These are phyloP conservation scores for Coniosporium apollinis DNA, from an alignment of 495 filamentous ascomycete species.

Conservation along the genomic window DNA sequence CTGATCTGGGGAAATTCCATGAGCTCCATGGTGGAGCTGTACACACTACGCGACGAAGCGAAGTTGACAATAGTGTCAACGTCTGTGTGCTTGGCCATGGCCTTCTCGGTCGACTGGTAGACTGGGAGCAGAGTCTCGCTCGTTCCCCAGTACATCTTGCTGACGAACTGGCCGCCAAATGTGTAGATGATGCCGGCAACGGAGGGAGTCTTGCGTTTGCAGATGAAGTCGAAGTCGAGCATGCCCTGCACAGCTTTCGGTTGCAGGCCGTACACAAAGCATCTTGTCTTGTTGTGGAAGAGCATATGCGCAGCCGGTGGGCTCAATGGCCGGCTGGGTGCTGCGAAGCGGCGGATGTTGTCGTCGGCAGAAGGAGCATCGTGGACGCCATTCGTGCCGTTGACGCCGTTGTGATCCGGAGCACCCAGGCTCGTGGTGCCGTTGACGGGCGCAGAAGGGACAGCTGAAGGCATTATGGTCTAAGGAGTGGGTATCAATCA, in stretches of 20 bases:
- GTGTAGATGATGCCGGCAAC: conserved; percentile 99
- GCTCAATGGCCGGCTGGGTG: conserved; percentile 82
- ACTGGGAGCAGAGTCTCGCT: conserved; percentile 97
- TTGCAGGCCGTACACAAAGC: conserved; percentile 98
- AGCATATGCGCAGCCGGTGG: conserved; percentile 69
- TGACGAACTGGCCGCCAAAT: conserved; percentile 98
- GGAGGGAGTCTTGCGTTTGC: conserved; percentile 90
- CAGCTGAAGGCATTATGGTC: conserved; percentile 29
- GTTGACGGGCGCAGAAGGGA: conserved; percentile 18
- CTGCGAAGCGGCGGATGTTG: conserved; percentile 91
- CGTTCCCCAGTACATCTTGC: conserved; percentile 99
- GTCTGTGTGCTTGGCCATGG: conserved; percentile 90
- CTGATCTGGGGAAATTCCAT: conserved; percentile 96
- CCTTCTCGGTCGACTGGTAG: conserved; percentile 89
- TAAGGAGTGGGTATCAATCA: too few relatives aligned
- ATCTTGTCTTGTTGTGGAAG: conserved; percentile 98
- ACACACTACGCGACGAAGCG: conserved; percentile 93
- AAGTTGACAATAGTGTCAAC: conserved; percentile 99
- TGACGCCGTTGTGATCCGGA: conserved; percentile 21
- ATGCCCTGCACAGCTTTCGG: conserved; percentile 97
- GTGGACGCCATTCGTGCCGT: conserved; percentile 18
- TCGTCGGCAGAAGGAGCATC: conserved; percentile 63
- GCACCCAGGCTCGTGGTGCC: conserved; percentile 9
- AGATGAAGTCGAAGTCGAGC: conserved; percentile 99
- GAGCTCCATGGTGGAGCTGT: conserved; percentile 93